Conservation (phyloP, 805 yeast genomes). For the Jamesozyma lodderae region DNA sequence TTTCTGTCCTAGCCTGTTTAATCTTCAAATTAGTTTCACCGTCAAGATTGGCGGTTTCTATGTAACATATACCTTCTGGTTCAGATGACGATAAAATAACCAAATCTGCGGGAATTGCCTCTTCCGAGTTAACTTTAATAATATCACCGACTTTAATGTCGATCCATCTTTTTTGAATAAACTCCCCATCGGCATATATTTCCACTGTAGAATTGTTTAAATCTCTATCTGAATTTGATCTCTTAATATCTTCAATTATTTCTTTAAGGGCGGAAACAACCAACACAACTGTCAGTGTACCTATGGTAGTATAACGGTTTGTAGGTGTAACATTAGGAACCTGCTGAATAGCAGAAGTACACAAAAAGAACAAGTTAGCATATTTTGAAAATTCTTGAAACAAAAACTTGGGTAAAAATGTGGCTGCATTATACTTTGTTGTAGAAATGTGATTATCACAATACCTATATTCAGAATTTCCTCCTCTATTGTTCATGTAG, state of each 20-base stretch:
- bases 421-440: constrained; percentile 87
- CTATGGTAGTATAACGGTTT: constrained; percentile 89
- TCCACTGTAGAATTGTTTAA: constrained; percentile 68
- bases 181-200: constrained; percentile 59
- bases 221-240: constrained; percentile 82
- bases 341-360: constrained; percentile 90
- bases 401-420: constrained; percentile 87
- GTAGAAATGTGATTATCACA: constrained; percentile 85
- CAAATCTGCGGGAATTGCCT: constrained; percentile 90
- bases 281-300: constrained; percentile 77
- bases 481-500: constrained; percentile 50
- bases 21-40: constrained; percentile 96
- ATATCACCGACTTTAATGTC: constrained; percentile 87
- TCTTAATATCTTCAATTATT: constrained; percentile 78
- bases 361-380: constrained; percentile 87
- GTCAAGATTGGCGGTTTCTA: constrained; percentile 94
- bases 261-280: constrained; percentile 90
- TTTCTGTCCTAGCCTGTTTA: constrained; percentile 78
- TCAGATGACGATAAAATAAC: constrained; percentile 83
- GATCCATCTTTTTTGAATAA: constrained; percentile 68
- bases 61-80: constrained; percentile 95
- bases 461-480: constrained; percentile 49
- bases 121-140: constrained; percentile 74
- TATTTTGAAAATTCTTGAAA: constrained; percentile 96
- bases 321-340: constrained; percentile 97